Evolutionary conservation across 140 eudicot species (phyloP).

Genomic region (Cichorium intybus): DNA sequence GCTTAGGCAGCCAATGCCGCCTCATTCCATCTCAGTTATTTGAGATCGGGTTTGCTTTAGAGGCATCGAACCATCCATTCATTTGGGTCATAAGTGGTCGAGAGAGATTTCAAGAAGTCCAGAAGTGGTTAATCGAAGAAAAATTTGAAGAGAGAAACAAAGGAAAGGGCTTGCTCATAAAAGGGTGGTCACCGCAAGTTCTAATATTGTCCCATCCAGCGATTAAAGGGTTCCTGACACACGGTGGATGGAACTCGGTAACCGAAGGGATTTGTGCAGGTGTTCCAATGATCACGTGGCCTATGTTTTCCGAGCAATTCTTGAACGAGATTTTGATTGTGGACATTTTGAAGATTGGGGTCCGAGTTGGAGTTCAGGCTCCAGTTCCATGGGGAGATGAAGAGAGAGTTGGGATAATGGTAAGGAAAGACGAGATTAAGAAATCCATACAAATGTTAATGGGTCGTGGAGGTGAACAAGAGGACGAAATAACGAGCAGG

Average conservation of each 20-base stretch:
- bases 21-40: constrained; percentile 29
- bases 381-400: constrained; percentile 30
- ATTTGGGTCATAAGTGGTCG: constrained; percentile 38
- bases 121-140: constrained; percentile 44
- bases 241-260: no score
- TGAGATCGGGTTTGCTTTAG: constrained; percentile 45
- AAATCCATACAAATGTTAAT: constrained; percentile 24
- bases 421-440: constrained; percentile 30
- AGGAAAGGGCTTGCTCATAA: constrained; percentile 40
- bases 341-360: constrained; percentile 29
- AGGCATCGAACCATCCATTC: no score
- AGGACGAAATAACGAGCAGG: constrained; percentile 27
- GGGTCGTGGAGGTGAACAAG: constrained; percentile 29
- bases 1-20: constrained; percentile 36
- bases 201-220: constrained; percentile 43
- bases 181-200: constrained; percentile 63
- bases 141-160: constrained; percentile 34
- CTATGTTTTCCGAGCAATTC: no score
- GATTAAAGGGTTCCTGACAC: no score
- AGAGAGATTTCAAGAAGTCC: constrained; percentile 17
- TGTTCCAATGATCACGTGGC: no score
- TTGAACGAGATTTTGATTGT: constrained; percentile 41
- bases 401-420: constrained; percentile 24
- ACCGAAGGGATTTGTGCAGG: no score
- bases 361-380: constrained; percentile 38